These are phyloP conservation scores for Aspergillus baeticus DNA, from an alignment of 495 filamentous ascomycete genomes.

Conservation along the genomic window DNA sequence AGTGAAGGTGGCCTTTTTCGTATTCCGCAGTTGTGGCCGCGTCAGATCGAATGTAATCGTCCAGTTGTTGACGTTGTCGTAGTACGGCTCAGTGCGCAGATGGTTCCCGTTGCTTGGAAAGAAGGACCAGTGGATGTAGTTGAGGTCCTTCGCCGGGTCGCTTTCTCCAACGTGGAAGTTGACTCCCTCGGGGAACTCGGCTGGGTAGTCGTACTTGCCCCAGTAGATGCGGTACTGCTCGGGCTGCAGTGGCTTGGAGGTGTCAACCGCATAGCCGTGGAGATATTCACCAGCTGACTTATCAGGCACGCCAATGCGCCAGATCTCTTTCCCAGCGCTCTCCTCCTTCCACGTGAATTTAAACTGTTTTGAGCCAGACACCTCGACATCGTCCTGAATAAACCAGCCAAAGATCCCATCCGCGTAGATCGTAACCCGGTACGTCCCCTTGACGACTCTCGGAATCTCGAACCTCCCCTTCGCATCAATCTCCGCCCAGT, in stretches of 20 bases:
- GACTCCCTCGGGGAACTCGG: conserved; percentile 53
- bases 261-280: conserved; percentile 44
- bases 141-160: conserved; percentile 43
- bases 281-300: conserved; percentile 54
- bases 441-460: conserved; percentile 51
- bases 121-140: conserved; percentile 55
- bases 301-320: conserved; percentile 54
- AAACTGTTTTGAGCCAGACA: conserved; percentile 32
- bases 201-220: conserved; percentile 51
- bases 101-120: conserved; percentile 46
- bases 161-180: conserved; percentile 50
- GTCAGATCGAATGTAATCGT: conserved; percentile 47
- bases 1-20: conserved; percentile 46
- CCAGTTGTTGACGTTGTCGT: conserved; percentile 46
- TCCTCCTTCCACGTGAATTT: conserved; percentile 46
- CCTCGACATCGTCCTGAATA: conserved; percentile 37
- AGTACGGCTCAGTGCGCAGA: conserved; percentile 27
- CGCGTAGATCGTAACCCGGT: conserved; percentile 56
- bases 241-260: conserved; percentile 44
- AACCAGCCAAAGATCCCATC: conserved; percentile 56
- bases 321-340: conserved; percentile 49
- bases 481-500: conserved; percentile 51
- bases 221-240: conserved; percentile 53
- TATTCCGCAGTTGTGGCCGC: conserved; percentile 18
- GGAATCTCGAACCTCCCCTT: conserved; percentile 44